These are phyloP conservation scores for Triangularia setosa DNA, from an alignment of 2,329 filamentous ascomycete genomes.

Conservation along the genomic window DNA sequence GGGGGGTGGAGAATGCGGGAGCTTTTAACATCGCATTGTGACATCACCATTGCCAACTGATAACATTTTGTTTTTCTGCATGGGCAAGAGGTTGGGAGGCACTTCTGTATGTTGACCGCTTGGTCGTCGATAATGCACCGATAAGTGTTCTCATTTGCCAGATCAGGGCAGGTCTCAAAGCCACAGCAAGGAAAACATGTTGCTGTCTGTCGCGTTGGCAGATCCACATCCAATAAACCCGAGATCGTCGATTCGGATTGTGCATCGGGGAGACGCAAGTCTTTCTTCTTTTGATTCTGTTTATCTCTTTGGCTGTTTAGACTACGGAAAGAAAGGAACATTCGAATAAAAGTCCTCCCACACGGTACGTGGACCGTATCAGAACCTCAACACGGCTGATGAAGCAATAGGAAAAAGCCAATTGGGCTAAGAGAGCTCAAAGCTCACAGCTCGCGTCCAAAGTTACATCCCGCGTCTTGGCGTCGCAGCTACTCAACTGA, in stretches of 20 bases:
- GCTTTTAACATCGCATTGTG: not conserved
- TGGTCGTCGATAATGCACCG: not conserved
- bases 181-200: not conserved
- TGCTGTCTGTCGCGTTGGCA: not conserved
- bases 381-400: not conserved
- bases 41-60: not conserved
- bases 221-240: not conserved
- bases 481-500: not conserved
- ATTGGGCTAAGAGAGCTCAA: not conserved
- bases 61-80: not conserved
- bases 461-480: slow-evolving; percentile 16
- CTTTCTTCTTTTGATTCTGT: not conserved
- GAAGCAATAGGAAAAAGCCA: not conserved
- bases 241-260: not conserved
- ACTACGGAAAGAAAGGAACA: no score
- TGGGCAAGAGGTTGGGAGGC: not conserved
- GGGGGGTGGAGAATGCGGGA: not conserved
- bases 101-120: not conserved
- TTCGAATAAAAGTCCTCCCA: not conserved
- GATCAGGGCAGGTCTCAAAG: not conserved
- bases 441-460: not conserved
- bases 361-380: not conserved
- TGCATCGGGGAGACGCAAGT: not conserved
- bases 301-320: no score
- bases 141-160: not conserved